Conservation (phyloP, 768 basidiomycete species). For the Leccinum uliginosum region DNA sequence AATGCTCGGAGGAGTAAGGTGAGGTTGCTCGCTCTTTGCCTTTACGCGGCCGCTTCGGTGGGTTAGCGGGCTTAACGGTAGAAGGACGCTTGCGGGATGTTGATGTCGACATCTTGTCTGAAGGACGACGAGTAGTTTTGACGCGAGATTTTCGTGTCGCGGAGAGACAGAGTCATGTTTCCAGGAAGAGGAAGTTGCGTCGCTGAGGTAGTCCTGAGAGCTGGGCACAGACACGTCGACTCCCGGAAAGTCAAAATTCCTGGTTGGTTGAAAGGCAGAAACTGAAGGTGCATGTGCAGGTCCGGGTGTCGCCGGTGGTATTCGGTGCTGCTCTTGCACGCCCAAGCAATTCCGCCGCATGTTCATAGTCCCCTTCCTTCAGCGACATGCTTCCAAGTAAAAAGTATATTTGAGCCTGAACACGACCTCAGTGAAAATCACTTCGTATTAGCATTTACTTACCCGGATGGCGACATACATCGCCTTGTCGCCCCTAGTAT, state of each 20-base stretch:
- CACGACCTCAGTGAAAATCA: background rate
- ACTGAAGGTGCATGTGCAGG: conserved; percentile 3
- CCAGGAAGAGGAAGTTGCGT: conserved; percentile 1
- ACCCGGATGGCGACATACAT: conserved; percentile 2
- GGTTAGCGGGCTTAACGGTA: conserved; percentile 13
- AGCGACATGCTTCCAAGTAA: background rate
- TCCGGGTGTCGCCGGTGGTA: background rate
- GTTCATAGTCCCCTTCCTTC: background rate
- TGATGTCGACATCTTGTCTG: conserved; percentile 7
- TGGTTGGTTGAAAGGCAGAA: background rate
- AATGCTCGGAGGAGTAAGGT: conserved; percentile 15
- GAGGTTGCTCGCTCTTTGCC: conserved; percentile 25
- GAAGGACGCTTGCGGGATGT: conserved; percentile 23
- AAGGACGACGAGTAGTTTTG: conserved; percentile 1
- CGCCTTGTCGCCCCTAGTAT: background rate
- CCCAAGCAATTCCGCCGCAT: background rate
- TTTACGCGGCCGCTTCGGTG: conserved; percentile 23
- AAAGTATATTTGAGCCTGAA: conserved; percentile 9
- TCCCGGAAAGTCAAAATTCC: background rate
- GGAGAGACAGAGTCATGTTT: conserved; percentile 6
- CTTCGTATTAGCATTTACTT: background rate
- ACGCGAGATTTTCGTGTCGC: conserved; percentile 2
- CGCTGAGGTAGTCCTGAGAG: conserved; percentile 3
- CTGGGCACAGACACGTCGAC: background rate
- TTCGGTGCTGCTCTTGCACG: background rate